Base-by-base conservation (phyloP, 2,329 filamentous ascomycete genomes). In the Cladophialophora yegresii region DNA sequence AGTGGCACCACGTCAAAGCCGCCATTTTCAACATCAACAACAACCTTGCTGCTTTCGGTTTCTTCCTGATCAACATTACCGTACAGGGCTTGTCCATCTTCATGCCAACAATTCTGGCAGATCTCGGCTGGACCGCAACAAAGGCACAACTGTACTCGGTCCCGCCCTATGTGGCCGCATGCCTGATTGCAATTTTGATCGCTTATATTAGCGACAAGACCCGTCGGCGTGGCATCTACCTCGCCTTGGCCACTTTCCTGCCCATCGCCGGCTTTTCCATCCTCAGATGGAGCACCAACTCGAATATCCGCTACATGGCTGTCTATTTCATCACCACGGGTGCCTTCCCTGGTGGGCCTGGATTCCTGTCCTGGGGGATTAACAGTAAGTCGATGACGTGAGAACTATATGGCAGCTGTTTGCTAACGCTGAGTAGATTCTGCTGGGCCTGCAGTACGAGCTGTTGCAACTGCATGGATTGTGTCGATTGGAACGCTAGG, bases 341-440 rank as follows among this genome's bases (percentile, higher is more conserved):
- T 56, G 84, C 85, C 0, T 97, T 96, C 77, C 87, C 87, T 0
- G 91, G 92, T n/a, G 93, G 96, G 89, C 92, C 93, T 0, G 87
- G 96, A 32, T 86, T 92, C 50, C 85, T 92, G 7, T 92, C 89
- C 75, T 93, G 90, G 89, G 92, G 89, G 76, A 89, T 88, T 71
- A 91, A 92, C 85, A 93, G 92, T 66, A 26, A 49, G 71, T 79
- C 92, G 1, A 33, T 30, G 53, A 8, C 32, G 33, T 32, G 8
- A 16, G 9, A 13, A 45, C 7, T 28, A 13, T 9, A 12, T 47
- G 8, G 22, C 10, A 28, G 26, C 30, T 10, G 8, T 30, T 30
- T 40, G 47, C 59, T 62, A 47, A 64, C 33, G 12, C 20, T 9
- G 3, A n/a, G 32, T 33, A 64, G 65, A 70, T 40, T 63, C 63